Evolutionary conservation across 2,329 filamentous ascomycete species (phyloP), one percentile per base, ranked within the genome.

Genomic region (Monosporascus sp.): DNA sequence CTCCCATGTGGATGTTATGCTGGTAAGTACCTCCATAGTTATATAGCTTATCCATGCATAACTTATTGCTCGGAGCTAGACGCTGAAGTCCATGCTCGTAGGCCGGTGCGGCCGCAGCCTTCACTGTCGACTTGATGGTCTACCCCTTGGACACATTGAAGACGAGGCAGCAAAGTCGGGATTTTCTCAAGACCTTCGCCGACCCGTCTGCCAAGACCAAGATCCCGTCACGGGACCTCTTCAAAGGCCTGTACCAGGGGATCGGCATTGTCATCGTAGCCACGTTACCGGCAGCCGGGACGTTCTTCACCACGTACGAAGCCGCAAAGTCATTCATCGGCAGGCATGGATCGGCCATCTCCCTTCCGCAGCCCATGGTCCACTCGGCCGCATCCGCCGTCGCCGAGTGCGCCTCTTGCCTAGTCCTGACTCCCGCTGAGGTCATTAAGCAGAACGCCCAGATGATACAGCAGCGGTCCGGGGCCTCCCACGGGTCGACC

Each of bases 401-500:
- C 17, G 92, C 87, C 1, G 92, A 97, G 71, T 81, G 91, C 60
- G 88, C 90, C 3, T 92, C 90, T 5, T 96, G 92, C 66, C 78
- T 90, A 20, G 89, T 96, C 56, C 81, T 96, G 37, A 93, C 91
- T 0, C 92, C 91, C 0, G 90, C 90, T 15, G 91, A 96, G 68
- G 89, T 96, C 7, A 82, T 96, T 58, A 96, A 97, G 73, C 91
- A 96, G 67, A 96, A 96, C 70, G 90, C 92, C 0, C 91, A 96
- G 70, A 91, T 96, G 80, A 76, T 94, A 36, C 61, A 75, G 22
- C 64, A 57, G 9, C 65, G 62, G 15, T 48, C 54, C 52, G 55
- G 37, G 27, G 46, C 64, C 35, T 64, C 57, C 17, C 58, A 48
- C 8, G 48, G 50, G 24, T 74, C 72, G 5, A 77, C 76, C 0